Evolutionary conservation across 306 rosid genomes (phyloP), one percentile per base, ranked within the genome.

Genomic region (Clitoria ternatea): DNA sequence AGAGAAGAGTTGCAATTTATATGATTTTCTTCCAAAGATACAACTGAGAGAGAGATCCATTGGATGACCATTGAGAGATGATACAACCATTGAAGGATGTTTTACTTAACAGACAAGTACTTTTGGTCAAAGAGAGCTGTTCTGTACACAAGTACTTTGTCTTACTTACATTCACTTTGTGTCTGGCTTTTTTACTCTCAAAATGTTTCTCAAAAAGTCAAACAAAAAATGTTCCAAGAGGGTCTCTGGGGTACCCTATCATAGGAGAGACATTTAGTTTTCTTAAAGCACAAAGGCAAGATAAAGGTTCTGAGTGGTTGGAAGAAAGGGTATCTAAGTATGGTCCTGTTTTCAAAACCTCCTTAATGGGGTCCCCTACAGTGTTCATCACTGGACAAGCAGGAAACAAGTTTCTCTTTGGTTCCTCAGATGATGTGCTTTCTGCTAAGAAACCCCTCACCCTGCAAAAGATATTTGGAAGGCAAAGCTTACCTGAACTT

Each of bases 181-280:
- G 61, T 69, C 9, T 65, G 42, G 76, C 68, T 62, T 67, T 70
- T 54, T 55, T 80, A 13, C 43, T 85, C 24, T 70, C 66, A 50
- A 80, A 79, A 56, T 17, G 77, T 35, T 42, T 82, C 72, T 70
- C 55, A 2, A 80, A 77, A 15, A n/a, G 61, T 70, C 66, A 66
- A 55, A 54, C 56, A 14, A 80, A 70, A 74, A 85, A 80, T 67
- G 54, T 85, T 26, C 87, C 90, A n/a, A 68, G 69, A 74, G 87
- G 90, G 24, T 85, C 90, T 70, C 48, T 77, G 17, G 87, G 90
- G 50, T 82, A 77, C 10, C 90, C 87, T 29, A 10, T 82, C 3
- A 70, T 82, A 0, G 85, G 87, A 77, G 90, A 85, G 85, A 82
- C 90, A 55, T 19, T 80, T 8, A 59, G 85, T 42, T 82, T 74